Percentiles rank a stretch among this genome's conserved stretches.
phyloP scores from a whole-genome alignment of 768 basidiomycete species.

The Glaciozyma antarctica region DNA sequence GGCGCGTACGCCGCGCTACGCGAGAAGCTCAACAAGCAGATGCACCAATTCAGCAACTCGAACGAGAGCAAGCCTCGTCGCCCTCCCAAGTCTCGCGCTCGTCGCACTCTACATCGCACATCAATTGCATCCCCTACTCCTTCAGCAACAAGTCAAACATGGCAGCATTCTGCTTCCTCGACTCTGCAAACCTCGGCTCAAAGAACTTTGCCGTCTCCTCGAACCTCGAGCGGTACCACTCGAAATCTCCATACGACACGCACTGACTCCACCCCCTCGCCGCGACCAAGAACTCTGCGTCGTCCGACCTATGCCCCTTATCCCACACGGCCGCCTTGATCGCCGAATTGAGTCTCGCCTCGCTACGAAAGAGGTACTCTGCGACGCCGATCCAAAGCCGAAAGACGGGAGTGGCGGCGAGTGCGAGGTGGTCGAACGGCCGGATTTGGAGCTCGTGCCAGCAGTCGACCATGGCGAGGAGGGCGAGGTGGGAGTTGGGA shows the following conservation, averaged over 20 bases:
- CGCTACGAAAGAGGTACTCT: constrained; percentile 80
- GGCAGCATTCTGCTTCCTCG: not conserved
- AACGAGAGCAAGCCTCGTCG: too few species aligned
- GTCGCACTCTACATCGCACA: too few species aligned
- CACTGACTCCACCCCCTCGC: constrained; percentile 95
- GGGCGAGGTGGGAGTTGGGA: constrained; percentile 80
- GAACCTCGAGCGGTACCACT: constrained; percentile 73
- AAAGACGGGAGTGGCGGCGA: constrained; percentile 94
- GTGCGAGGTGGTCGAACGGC: constrained; percentile 79
- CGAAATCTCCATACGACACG: constrained; percentile 83
- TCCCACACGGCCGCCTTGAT: constrained; percentile 67
- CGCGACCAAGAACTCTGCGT: constrained; percentile 87
- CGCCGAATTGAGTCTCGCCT: constrained; percentile 53
- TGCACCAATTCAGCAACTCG: too few species aligned
- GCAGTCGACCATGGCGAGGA: constrained; percentile 97
- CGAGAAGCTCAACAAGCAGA: too few species aligned
- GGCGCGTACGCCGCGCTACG: too few species aligned
- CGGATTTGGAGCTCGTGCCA: constrained; percentile 82
- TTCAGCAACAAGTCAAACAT: too few species aligned
- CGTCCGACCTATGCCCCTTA: constrained; percentile 71
- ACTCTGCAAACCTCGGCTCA: constrained; percentile 61
- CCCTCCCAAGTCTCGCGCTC: too few species aligned
- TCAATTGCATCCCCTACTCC: too few species aligned
- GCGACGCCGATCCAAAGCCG: constrained; percentile 94
- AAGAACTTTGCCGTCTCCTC: constrained; percentile 72